phyloP scores from a whole-genome alignment of 176 grass and related monocot genomes.

The Tillandsia fasciculata region DNA sequence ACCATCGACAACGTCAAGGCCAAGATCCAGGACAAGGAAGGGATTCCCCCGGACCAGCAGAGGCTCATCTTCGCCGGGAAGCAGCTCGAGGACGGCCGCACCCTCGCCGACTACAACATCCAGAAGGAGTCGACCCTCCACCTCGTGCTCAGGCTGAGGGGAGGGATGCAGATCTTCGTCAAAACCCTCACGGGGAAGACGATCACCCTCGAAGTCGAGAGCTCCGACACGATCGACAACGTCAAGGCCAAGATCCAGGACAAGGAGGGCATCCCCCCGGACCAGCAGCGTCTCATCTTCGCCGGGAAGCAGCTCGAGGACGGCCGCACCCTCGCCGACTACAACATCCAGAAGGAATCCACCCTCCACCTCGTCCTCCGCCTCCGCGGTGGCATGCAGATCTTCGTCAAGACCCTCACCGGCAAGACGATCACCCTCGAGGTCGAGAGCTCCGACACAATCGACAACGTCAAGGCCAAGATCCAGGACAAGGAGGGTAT shows the following conservation, averaged over 20 bases:
- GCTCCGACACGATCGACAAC: constrained; percentile 26
- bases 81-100: constrained; percentile 50
- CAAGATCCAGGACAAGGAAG: constrained; percentile 87
- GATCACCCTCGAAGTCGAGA: constrained; percentile 52
- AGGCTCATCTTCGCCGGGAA: constrained; percentile 34
- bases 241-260: constrained; percentile 25
- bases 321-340: constrained; percentile 38
- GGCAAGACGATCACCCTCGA: constrained; percentile 32
- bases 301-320: constrained; percentile 62
- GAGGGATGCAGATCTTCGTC: constrained; percentile 70
- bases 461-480: constrained; percentile 51
- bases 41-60: constrained; percentile 59
- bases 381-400: constrained; percentile 14
- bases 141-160: constrained; percentile 40
- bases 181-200: constrained; percentile 76
- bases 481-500: constrained; percentile 80
- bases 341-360: constrained; percentile 71
- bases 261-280: constrained; percentile 56
- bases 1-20: constrained; percentile 64
- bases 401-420: constrained; percentile 33
- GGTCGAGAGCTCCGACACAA: constrained; percentile 22
- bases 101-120: constrained; percentile 52
- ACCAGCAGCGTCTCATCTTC: constrained; percentile 55
- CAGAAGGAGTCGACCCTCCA: constrained; percentile 62
- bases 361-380: constrained; percentile 46